These are phyloP conservation scores for Coelastrella sp. DNA, from an alignment of 139 green algal genomes.

Conservation along the genomic window DNA sequence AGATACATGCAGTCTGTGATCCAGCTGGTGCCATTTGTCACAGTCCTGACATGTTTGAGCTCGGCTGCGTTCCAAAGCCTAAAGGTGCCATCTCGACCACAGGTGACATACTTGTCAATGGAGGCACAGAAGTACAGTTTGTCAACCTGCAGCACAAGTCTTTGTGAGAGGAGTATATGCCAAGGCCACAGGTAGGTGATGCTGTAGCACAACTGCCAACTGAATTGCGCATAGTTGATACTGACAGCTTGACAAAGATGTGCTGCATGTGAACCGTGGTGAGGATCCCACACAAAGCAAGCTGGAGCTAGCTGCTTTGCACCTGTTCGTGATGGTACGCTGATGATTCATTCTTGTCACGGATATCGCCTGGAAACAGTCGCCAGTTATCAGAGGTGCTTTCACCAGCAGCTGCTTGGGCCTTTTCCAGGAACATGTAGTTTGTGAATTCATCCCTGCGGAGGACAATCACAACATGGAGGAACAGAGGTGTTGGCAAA, in stretches of 20 bases:
- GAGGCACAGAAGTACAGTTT: conserved; percentile 59
- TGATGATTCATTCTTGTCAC: conserved; percentile 57
- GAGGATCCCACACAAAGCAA: too few relatives aligned
- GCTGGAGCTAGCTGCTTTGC: too few relatives aligned
- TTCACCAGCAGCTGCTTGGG: conserved; percentile 57
- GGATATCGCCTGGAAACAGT: conserved; percentile 75
- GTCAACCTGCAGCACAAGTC: conserved; percentile 70
- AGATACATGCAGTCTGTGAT: conserved; percentile 78
- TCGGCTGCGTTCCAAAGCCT: conserved; percentile 78
- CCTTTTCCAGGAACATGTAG: conserved; percentile 86
- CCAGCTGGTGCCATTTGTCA: conserved; percentile 74
- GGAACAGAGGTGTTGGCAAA: too few relatives aligned
- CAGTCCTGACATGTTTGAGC: conserved; percentile 72
- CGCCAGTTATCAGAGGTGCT: conserved; percentile 71
- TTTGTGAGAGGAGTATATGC: too few relatives aligned
- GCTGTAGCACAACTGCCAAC: too few relatives aligned
- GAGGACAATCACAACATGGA: not conserved
- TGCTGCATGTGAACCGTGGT: too few relatives aligned
- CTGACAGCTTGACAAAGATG: not conserved
- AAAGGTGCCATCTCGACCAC: conserved; percentile 76
- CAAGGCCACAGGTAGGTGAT: not conserved
- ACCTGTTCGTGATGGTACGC: conserved; percentile 55
- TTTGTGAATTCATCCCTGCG: conserved; percentile 89
- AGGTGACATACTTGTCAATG: conserved; percentile 85
- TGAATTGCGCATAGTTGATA: too few relatives aligned